Base-by-base conservation (phyloP, 139 green algal species). In the Picochlorum sp. region DNA sequence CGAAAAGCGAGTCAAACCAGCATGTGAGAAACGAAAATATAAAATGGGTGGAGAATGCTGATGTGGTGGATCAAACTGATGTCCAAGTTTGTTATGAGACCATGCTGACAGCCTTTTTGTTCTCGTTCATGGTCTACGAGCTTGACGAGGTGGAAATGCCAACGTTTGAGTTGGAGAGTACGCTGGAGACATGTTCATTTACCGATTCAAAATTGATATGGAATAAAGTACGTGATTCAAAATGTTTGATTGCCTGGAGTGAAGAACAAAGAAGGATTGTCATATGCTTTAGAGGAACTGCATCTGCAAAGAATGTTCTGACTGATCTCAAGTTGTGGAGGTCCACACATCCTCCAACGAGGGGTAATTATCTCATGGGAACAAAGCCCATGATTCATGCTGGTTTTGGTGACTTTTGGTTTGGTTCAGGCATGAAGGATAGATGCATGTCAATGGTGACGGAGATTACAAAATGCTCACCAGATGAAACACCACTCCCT, bases 161-260 rank as follows among this genome's bases (percentile, higher is more conserved):
- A 3, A 20, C 30, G 34, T 41, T 18, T 57, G 56, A 20, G 23
- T 26, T 63, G 16, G 28, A 63, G 10, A 6, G 10, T 11, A 65
- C 57, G 6, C 37, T 72, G 56, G 45, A 16, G 23, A 54, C 63
- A 47, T 68, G 51, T 20, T 26, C 16, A 14, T 59, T 73, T 37
- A 20, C 50, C 20, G 24, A 66, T 9, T 38, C 56, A 51, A 57
- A 67, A 51, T n/a, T 79, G 52, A 50, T 84, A 28, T 80, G 69
- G 60, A 60, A 84, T 32, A 51, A 71, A 26, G 46, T 56, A 44
- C 58, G 63, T n/a, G 78, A 69, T 18, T 69, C 74, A 45, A 49
- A 59, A 11, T 56, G 54, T 30, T 46, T 84, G 49, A 44, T 85
- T 28, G 73, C 67, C 14, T 85, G 79, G 79, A 49, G 58, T 41